Evolutionary conservation across 1,284 basidiomycete genomes (phyloP).

Genomic region (Hemileia vastatrix): DNA sequence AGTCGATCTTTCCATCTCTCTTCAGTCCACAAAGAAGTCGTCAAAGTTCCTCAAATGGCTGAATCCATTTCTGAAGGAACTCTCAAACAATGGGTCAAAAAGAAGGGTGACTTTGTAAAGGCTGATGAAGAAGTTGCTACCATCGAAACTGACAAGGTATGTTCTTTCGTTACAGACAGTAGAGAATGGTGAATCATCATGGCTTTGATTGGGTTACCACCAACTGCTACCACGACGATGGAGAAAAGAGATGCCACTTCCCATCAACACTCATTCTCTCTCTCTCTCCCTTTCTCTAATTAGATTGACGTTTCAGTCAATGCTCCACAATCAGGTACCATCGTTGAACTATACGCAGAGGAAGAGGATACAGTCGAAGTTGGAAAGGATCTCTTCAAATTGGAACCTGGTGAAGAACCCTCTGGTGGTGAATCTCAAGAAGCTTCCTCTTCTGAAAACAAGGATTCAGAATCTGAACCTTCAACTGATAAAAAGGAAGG

Average conservation of each 20-base stretch:
- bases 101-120: conserved; percentile 81
- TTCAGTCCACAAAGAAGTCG: conserved; percentile 50
- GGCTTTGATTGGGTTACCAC: too few relatives aligned
- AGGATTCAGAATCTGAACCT: background rate
- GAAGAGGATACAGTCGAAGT: conserved; percentile 93
- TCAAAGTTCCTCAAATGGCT: conserved; percentile 98
- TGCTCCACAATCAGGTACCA: conserved; percentile 77
- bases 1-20: background rate
- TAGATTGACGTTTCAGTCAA: conserved; percentile 95
- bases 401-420: conserved; percentile 61
- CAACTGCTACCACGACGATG: too few relatives aligned
- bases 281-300: background rate
- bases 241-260: too few relatives aligned
- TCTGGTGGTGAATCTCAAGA: conserved; percentile 46
- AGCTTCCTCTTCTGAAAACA: conserved; percentile 1
- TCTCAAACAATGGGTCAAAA: conserved; percentile 87
- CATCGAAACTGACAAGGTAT: conserved; percentile 86
- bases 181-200: too few relatives aligned
- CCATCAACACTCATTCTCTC: too few relatives aligned
- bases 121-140: conserved; percentile 93
- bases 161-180: too few relatives aligned
- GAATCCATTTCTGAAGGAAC: conserved; percentile 98
- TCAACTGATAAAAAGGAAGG: background rate
- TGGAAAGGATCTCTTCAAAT: conserved; percentile 85
- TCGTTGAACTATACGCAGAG: conserved; percentile 71